Conservation (phyloP, 495 filamentous ascomycete genomes). For the Lasiosphaeria miniovina region DNA sequence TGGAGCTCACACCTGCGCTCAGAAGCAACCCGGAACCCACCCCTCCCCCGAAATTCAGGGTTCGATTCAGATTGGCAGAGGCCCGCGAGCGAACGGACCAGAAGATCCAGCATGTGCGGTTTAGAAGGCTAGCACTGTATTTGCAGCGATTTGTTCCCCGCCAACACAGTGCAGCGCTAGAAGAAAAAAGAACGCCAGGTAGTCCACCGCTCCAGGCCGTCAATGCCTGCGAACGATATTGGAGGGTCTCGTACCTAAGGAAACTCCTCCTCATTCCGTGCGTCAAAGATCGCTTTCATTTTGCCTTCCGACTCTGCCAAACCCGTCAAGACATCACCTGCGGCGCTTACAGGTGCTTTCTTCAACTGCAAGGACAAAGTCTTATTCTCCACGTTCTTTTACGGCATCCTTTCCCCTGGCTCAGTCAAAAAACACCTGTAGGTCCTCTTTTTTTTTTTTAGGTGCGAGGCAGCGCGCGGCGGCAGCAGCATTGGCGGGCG, state of each 20-base stretch:
- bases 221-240: constrained; percentile 7
- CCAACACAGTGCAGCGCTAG: constrained; percentile 13
- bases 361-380: constrained; percentile 7
- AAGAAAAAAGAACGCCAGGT: constrained; percentile 14
- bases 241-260: constrained; percentile 6
- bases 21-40: too few relatives aligned
- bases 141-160: neutral
- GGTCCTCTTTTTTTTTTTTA: constrained; percentile 3
- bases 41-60: too few relatives aligned
- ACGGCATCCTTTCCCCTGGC: constrained; percentile 4
- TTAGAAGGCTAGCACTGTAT: too few relatives aligned
- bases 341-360: neutral
- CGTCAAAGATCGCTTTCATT: constrained; percentile 20
- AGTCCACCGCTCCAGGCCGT: constrained; percentile 1
- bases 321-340: neutral
- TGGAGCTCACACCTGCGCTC: too few relatives aligned
- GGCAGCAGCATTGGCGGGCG: constrained; percentile 23
- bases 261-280: constrained; percentile 22
- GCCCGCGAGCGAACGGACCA: too few relatives aligned
- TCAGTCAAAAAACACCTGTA: constrained; percentile 8
- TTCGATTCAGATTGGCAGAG: too few relatives aligned
- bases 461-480: constrained; percentile 9
- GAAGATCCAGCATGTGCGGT: too few relatives aligned
- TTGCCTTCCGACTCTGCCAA: neutral
- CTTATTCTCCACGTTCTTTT: constrained; percentile 25